Evolutionary conservation across 805 yeast genomes (phyloP), one percentile per base, ranked within the genome.

Genomic region (Hanseniaspora osmophila): DNA sequence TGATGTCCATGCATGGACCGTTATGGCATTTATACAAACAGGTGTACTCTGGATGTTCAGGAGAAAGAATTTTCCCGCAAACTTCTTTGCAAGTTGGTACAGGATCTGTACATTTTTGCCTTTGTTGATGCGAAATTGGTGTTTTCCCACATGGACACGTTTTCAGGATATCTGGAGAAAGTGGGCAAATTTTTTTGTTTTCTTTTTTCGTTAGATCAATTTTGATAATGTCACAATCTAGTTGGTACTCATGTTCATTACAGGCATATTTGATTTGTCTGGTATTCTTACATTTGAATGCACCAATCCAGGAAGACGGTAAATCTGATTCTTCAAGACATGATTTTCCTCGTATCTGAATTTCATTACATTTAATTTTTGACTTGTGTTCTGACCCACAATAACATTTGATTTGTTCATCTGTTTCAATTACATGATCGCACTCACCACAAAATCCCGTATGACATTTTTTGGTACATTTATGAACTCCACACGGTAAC

Each of bases 121-220:
- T 70, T 11, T 63, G 59, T 7, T 57, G 50, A 1, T 66, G 66
- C 1, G 56, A 56, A 10, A 80, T 66, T 4, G 56, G 52, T 2
- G 77, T 71, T 54, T 80, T 78, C 1, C 95, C 95, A 67, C 96
- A 87, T 33, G 80, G 82, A 63, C 96, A 87, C 1, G 75, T 71
- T 27, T 66, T 73, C n/a, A 80, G 60, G 1, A 63, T 51, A 15
- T 67, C 63, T 0, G 95, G 94, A 5, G 83, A 67, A 40, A 68
- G 65, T 11, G 80, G 82, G 62, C 96, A 87, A 22, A 7, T 22
- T 22, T 22, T 7, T 22, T 22, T 22, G 27, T 22, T 22, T 22
- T 22, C 27, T 22, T 22, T 4, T 7, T 22, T 22, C 7, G 27
- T 22, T 22, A 22, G 63, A 2, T 56, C 51, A 10, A 44, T 48